Conservation (phyloP, 2,329 filamentous ascomycete species). For the Acrodontium crateriforme region DNA sequence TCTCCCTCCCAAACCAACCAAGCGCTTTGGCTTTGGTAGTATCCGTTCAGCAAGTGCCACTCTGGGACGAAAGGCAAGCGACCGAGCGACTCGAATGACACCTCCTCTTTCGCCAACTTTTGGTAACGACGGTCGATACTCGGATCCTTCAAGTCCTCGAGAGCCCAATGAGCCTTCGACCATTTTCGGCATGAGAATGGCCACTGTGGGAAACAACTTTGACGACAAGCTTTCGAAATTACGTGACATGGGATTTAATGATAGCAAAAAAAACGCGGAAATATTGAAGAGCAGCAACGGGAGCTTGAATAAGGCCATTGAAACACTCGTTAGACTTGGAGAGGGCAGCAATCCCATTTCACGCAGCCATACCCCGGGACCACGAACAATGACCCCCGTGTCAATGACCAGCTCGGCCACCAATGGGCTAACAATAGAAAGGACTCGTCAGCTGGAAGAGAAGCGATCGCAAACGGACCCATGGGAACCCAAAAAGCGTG, state of each 20-base stretch:
- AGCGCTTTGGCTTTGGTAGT: conserved; percentile 49
- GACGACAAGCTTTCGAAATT: conserved; percentile 66
- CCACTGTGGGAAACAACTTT: conserved; percentile 48
- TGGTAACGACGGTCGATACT: conserved; percentile 14
- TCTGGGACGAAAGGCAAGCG: conserved; percentile 43
- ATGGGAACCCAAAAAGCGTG: conserved; percentile 29
- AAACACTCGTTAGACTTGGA: conserved; percentile 69
- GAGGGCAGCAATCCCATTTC: conserved; percentile 43
- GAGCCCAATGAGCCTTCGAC: conserved; percentile 41
- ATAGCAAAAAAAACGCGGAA: conserved; percentile 66
- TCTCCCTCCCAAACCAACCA: conserved; percentile 45
- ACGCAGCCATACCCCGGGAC: conserved; percentile 19
- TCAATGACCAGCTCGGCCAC: conserved; percentile 31
- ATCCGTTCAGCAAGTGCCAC: conserved; percentile 58
- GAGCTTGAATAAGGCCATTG: conserved; percentile 73
- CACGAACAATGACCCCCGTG: conserved; percentile 22
- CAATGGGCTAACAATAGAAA: conserved; percentile 33
- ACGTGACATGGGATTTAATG: conserved; percentile 81
- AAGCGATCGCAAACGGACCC: conserved; percentile 23
- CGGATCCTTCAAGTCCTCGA: conserved; percentile 7
- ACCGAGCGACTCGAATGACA: conserved; percentile 31
- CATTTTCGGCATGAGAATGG: conserved; percentile 23
- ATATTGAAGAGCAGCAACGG: conserved; percentile 74
- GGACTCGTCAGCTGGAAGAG: conserved; percentile 15
- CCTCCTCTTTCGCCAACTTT: conserved; percentile 23